phyloP scores from a whole-genome alignment of 108 stramenopile genomes.

The Skeletonema tropicum region DNA sequence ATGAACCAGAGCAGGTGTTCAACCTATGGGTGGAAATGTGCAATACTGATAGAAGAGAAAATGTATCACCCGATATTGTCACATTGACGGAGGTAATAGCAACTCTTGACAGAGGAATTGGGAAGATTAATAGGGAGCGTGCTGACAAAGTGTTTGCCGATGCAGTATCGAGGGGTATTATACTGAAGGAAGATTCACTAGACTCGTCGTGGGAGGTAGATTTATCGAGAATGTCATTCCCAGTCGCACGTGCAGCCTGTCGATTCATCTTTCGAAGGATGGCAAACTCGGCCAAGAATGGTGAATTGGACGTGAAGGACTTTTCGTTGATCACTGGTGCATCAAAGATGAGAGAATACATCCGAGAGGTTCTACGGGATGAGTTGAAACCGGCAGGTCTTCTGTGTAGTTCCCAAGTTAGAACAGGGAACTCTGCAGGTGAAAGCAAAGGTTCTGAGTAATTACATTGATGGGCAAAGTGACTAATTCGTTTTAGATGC shows the following conservation, averaged over 20 bases:
- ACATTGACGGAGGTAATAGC: constrained; percentile 79
- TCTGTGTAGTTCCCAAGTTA: constrained; percentile 48
- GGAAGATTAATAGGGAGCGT: constrained; percentile 31
- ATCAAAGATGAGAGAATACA: constrained; percentile 58
- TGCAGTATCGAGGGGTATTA: constrained; percentile 66
- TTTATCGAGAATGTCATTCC: constrained; percentile 72
- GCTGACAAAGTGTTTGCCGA: constrained; percentile 73
- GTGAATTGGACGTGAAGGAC: constrained; percentile 46
- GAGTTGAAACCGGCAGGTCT: constrained; percentile 59
- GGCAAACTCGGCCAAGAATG: constrained; percentile 9
- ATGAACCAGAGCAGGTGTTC: constrained; percentile 56
- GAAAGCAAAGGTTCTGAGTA: constrained; percentile 33
- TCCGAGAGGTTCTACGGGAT: constrained; percentile 54
- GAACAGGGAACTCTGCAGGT: constrained; percentile 59
- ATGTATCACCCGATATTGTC: constrained; percentile 75
- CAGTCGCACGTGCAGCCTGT: constrained; percentile 74
- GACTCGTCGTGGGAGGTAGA: constrained; percentile 75
- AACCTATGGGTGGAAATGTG: constrained; percentile 78
- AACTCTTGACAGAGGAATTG: constrained; percentile 54
- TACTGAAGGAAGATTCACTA: constrained; percentile 55
- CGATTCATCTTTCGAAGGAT: constrained; percentile 59
- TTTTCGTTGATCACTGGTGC: constrained; percentile 77
- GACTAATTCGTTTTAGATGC: constrained; percentile 15
- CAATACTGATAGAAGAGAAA: constrained; percentile 43
- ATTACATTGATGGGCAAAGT: constrained; percentile 38